These are phyloP conservation scores for Teratosphaeriaceae sp. DNA, from an alignment of 2,329 filamentous ascomycete species.

Conservation along the genomic window DNA sequence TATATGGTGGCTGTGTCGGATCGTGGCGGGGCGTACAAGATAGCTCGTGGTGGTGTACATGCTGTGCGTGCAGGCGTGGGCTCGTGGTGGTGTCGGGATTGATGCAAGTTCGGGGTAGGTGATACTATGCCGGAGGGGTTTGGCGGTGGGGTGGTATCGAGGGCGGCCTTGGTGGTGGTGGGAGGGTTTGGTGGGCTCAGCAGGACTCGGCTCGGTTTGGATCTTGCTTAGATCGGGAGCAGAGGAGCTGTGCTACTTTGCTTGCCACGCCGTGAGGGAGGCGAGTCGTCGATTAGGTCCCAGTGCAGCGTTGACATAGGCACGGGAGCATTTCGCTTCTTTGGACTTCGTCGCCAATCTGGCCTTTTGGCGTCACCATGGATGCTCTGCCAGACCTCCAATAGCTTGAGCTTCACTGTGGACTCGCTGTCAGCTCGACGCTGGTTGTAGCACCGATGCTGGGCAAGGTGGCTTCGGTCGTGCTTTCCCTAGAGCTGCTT, in stretches of 20 bases:
- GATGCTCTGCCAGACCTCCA: neutral
- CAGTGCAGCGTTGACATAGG: neutral
- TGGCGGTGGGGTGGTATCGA: neutral
- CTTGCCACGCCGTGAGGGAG: no score
- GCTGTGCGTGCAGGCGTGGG: neutral
- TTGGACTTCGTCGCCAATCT: neutral
- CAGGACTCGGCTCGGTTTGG: neutral
- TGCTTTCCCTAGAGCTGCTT: constrained; percentile 3
- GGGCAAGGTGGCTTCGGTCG: neutral
- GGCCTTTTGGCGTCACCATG: neutral
- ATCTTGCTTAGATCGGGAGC: neutral
- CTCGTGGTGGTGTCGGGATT: neutral
- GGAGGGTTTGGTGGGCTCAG: neutral
- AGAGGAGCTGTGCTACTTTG: neutral
- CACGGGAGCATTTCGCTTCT: neutral
- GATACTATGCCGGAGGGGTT: neutral
- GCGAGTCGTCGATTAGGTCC: neutral
- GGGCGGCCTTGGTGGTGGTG: neutral
- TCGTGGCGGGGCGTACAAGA: constrained; percentile 1
- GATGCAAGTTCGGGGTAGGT: neutral
- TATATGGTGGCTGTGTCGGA: neutral
- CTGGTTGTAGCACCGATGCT: neutral
- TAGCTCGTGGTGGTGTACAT: constrained; percentile 1
- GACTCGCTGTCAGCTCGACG: neutral
- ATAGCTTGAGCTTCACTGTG: neutral